Evolutionary conservation across 768 basidiomycete genomes (phyloP), one percentile per base, ranked within the genome.

Genomic region (Serendipita sp.): DNA sequence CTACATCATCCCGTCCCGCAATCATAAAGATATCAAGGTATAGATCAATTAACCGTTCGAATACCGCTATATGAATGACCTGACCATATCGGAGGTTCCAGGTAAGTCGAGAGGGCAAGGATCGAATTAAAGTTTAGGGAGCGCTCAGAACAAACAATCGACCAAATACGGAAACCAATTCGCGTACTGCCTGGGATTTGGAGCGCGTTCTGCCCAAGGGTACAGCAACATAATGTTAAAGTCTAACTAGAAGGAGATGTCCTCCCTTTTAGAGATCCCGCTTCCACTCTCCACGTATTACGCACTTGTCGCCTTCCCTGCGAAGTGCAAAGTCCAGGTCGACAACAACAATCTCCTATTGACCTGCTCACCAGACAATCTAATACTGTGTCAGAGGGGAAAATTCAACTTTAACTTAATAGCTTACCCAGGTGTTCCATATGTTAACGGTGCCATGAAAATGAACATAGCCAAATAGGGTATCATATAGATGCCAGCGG

Each of bases 301-400:
- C 28, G 56, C 23, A 28, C 28, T 60, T 11, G 56, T 60, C 16
- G 56, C 56, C 56, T 60, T 60, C 28, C 56, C 56, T 36, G 88
- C 88, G 71, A 91, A 92, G 77, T 97, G 93, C 72, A 98, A 78
- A 38, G 92, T 95, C 95, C 95, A 98, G 65, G 85, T 88, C 32
- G 85, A 83, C 65, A 97, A 76, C 44, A 98, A 74, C 66, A 91
- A 82, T 73, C 89, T 83, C 70, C 83, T 78, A 73, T 92, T 91
- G 68, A 99, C 91, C 71, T 84, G 76, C 34, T 90, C 85, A 18
- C 92, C 90, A 45, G 85, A 84, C 75, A 98, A 78, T 47, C 93
- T 95, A 70, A 62, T 48, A 58, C 41, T 15, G 30, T 62, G 15
- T 45, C 65, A 68, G 71, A 23, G 72, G 69, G 34, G 67, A 8